A percentile compares a stretch with the other conserved stretches of the same genome.
Conservation (phyloP, 805 yeast species). For the Candida berthetii region DNA sequence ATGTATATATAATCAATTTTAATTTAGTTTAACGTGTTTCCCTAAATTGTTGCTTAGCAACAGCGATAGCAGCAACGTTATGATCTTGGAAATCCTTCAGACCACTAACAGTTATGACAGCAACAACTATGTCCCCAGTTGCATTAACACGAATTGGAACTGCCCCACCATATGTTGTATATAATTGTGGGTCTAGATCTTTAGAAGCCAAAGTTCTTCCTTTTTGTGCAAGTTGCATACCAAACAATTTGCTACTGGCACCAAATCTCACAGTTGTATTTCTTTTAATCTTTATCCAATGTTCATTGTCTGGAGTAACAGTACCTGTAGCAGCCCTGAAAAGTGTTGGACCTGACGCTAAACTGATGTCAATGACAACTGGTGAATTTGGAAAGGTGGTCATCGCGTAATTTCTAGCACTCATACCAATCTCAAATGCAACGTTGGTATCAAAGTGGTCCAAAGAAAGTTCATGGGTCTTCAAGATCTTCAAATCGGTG, state of each 20-base stretch:
- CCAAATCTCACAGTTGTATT: conserved; percentile 42
- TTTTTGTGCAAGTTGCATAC: conserved; percentile 32
- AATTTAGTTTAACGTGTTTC: no score
- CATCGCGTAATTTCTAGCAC: conserved; percentile 30
- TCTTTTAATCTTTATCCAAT: conserved; percentile 45
- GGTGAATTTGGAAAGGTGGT: conserved; percentile 22
- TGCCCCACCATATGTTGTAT: conserved; percentile 52
- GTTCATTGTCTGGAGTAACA: conserved; percentile 42
- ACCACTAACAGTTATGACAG: conserved; percentile 49
- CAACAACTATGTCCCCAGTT: conserved; percentile 29
- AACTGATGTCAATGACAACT: conserved; percentile 42
- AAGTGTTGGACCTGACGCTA: conserved; percentile 37
- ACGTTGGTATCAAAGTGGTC: not conserved
- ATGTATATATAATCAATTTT: no score
- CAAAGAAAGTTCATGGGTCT: not conserved
- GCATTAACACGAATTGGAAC: conserved; percentile 36
- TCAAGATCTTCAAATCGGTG: not conserved
- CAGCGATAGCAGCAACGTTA: conserved; percentile 35
- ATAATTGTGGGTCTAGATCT: conserved; percentile 35
- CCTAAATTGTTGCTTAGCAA: no score
- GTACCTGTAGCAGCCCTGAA: conserved; percentile 32
- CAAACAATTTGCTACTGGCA: conserved; percentile 40
- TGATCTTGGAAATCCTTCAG: conserved; percentile 52
- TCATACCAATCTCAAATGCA: conserved; percentile 41
- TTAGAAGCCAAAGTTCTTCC: conserved; percentile 31